Base-by-base conservation (phyloP, 2,329 filamentous ascomycete genomes). In the Aaosphaeria pasadenensis region DNA sequence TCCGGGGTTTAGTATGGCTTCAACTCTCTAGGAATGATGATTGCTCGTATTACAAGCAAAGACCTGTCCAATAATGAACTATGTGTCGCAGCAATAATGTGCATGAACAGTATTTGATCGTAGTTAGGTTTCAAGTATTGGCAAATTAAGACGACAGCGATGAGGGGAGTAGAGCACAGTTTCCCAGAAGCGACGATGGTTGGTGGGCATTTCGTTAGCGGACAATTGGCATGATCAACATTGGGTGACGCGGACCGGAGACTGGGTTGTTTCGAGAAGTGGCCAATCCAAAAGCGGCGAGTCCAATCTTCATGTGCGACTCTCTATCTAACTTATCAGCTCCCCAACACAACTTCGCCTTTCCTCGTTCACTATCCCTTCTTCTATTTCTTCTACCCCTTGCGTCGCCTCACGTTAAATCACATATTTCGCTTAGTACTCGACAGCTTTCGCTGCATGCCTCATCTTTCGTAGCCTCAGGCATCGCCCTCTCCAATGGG, bases 271-370 rank as follows among this genome's bases (percentile, higher is more conserved):
- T 51, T 72, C 79, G 50, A 79, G 91, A 48, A 82, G 87, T 62
- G 74, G 77, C 30, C 74, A 74, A 42, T 89, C 88, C 1, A 76
- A 94, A 24, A 87, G 96, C 54, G 72, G 78, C 46, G 83, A 91
- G 48, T 82, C 82, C 13, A 70, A 86, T n/a, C n/a, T 36, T 36
- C 35, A 86, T 92, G 5, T 80, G 78, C 57, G 71, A 77, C 24
- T 82, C 83, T 47, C 89, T 89, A 24, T 24, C 17, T 24, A 24
- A 24, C 17, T 24, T 0, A 61, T 75, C 5, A 81, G 78, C 46
- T 43, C 41, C 46, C 48, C 45, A 39, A 45, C 42, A 33, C 50
- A 39, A 30, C 47, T 41, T 24, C 30, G 50, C 45, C 45, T 13
- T 30, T 36, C n/a, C 62, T 65, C 62, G 60, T 56, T 65, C 54